These are phyloP conservation scores for Scedosporium boydii DNA, from an alignment of 2,329 filamentous ascomycete species.

Conservation along the genomic window DNA sequence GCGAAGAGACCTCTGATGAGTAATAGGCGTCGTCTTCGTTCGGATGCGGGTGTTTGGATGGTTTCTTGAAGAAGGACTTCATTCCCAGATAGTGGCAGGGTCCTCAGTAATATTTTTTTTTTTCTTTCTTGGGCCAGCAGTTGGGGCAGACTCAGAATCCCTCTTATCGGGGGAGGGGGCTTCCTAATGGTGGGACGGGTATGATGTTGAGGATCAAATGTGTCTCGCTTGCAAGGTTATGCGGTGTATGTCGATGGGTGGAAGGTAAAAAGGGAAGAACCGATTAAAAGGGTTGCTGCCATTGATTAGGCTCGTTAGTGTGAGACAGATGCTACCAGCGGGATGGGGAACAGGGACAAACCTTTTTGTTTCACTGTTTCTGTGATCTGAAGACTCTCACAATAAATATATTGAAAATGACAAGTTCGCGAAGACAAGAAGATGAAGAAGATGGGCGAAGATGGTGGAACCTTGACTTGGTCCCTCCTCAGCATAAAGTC, in stretches of 20 bases:
- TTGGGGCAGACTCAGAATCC: not conserved
- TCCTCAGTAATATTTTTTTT: not conserved
- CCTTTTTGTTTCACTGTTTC: not conserved
- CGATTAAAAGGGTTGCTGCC: constrained; percentile 1
- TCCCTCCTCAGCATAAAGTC: not conserved
- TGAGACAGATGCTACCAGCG: not conserved
- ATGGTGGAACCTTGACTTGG: constrained; percentile 2
- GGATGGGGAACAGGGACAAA: not conserved
- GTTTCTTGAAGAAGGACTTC: constrained; percentile 7
- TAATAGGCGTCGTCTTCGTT: not conserved
- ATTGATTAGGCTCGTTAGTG: not conserved
- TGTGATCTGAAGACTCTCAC: not conserved
- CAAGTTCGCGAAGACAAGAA: not conserved
- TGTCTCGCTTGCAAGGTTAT: constrained; percentile 6
- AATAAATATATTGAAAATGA: not conserved
- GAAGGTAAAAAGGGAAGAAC: not conserved
- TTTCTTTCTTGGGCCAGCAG: not conserved
- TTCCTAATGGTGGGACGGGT: constrained; percentile 1
- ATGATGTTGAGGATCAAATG: not conserved
- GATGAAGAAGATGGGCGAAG: constrained; percentile 3
- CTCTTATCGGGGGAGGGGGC: constrained; percentile 7
- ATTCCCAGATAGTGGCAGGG: constrained; percentile 4
- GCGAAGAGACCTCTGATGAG: constrained; percentile 4
- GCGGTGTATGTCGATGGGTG: constrained; percentile 1
- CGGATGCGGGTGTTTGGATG: constrained; percentile 5